These are phyloP conservation scores for Eucalyptus cloeziana DNA, from an alignment of 345 rosid species.

Conservation along the genomic window DNA sequence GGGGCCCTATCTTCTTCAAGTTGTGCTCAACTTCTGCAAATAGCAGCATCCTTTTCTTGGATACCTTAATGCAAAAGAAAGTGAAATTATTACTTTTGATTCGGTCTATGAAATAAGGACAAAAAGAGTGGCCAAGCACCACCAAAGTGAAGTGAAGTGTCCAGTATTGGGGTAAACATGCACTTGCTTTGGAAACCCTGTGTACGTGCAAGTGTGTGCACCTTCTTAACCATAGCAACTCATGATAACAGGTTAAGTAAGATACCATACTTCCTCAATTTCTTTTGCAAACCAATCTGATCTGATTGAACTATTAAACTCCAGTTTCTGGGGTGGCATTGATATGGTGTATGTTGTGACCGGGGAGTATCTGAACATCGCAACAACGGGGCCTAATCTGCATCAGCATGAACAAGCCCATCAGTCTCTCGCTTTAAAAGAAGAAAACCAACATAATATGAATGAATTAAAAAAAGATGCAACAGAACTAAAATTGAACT, in stretches of 20 bases:
- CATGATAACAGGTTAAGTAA: background rate
- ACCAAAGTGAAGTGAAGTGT: background rate
- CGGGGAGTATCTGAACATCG: slow-evolving; percentile 76
- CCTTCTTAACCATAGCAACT: background rate
- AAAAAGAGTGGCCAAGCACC: background rate
- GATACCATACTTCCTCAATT: slow-evolving; percentile 32
- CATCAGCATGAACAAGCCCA: background rate
- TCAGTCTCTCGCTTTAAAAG: background rate
- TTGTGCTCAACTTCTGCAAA: slow-evolving; percentile 43
- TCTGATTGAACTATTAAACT: slow-evolving; percentile 38
- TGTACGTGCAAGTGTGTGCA: background rate
- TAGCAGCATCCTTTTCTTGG: slow-evolving; percentile 38
- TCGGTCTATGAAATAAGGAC: background rate
- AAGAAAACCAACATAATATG: background rate
- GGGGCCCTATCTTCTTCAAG: slow-evolving; percentile 39
- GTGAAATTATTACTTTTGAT: background rate
- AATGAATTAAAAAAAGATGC: background rate
- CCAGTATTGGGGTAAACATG: background rate
- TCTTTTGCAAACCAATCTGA: slow-evolving; percentile 49
- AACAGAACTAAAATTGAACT: background rate
- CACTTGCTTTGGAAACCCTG: background rate
- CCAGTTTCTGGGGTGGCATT: slow-evolving; percentile 64
- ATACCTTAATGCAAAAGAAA: slow-evolving; percentile 33
- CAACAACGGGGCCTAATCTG: slow-evolving; percentile 84
- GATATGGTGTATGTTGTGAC: slow-evolving; percentile 59